Conservation (phyloP, 768 basidiomycete species). For the Hypholoma sublateritium region DNA sequence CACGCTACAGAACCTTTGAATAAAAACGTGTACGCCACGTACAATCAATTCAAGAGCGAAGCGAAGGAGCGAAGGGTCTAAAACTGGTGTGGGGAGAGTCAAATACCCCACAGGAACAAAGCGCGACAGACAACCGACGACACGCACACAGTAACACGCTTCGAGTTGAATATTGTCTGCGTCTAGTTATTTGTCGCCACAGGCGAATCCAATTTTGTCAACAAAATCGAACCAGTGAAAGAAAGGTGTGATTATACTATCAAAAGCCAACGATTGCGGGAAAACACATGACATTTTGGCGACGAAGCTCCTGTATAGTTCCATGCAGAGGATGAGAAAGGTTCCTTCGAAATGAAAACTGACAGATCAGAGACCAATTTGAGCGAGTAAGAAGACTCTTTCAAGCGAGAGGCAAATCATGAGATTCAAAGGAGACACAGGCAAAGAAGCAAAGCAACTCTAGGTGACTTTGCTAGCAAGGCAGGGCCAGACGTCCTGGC, state of each 20-base stretch:
- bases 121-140: neutral
- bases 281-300: too few relatives aligned
- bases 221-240: too few relatives aligned
- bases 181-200: too few relatives aligned
- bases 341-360: too few relatives aligned
- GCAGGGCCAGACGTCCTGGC: neutral
- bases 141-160: too few relatives aligned
- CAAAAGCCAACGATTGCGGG: too few relatives aligned
- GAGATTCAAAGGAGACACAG: neutral
- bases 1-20: too few relatives aligned
- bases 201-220: too few relatives aligned
- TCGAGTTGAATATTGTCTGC: too few relatives aligned
- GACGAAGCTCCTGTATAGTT: too few relatives aligned
- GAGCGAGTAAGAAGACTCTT: neutral
- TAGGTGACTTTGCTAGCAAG: neutral
- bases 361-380: neutral
- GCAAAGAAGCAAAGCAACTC: neutral
- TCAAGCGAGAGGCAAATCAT: neutral
- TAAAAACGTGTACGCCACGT: neutral
- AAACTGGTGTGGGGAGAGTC: conserved; percentile 3
- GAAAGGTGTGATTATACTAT: too few relatives aligned
- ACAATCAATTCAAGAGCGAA: neutral
- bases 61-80: neutral
- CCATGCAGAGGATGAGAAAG: too few relatives aligned
- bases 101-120: conserved; percentile 1